Percentiles rank a stretch among this genome's conserved stretches.
These are phyloP conservation scores for Suillus cothurnatus DNA, from an alignment of 768 basidiomycete genomes.

Conservation along the genomic window DNA sequence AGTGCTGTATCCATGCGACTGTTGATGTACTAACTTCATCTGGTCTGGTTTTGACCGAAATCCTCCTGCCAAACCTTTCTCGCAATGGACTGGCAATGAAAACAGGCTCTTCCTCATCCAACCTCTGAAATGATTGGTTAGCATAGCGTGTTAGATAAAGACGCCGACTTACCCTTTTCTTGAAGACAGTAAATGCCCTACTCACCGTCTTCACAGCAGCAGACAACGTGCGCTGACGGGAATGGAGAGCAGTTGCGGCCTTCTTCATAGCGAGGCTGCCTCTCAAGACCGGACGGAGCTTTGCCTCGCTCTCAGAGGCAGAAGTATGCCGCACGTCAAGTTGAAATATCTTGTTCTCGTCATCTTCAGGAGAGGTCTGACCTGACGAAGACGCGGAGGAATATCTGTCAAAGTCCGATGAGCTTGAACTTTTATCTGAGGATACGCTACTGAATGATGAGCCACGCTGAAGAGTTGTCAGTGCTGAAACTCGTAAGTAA, in stretches of 20 bases:
- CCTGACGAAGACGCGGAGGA: slow-evolving; percentile 28
- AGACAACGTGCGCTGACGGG: slow-evolving; percentile 19
- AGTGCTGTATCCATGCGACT: not conserved
- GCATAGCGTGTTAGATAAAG: not conserved
- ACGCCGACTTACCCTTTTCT: slow-evolving; percentile 23
- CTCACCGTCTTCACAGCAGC: slow-evolving; percentile 27
- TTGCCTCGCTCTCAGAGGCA: not conserved
- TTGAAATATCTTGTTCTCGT: slow-evolving; percentile 22
- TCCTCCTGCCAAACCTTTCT: slow-evolving; percentile 33
- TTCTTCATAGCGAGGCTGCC: slow-evolving; percentile 10
- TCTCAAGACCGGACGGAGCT: slow-evolving; percentile 16
- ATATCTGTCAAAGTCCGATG: slow-evolving; percentile 20
- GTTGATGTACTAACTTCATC: slow-evolving; percentile 26
- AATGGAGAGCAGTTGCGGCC: slow-evolving; percentile 13
- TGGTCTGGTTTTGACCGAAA: slow-evolving; percentile 25
- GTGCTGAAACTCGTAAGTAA: not conserved
- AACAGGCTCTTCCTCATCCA: slow-evolving; percentile 27
- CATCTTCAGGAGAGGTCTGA: slow-evolving; percentile 35
- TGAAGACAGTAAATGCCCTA: slow-evolving; percentile 24
- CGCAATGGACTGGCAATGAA: slow-evolving; percentile 28
- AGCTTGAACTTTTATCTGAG: slow-evolving; percentile 17
- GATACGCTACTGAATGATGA: slow-evolving; percentile 17
- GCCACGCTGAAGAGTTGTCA: slow-evolving; percentile 9
- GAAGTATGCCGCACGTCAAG: slow-evolving; percentile 7
- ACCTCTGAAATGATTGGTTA: slow-evolving; percentile 13